Base-by-base conservation (phyloP, 345 rosid species). In the Tarenaya hassleriana region DNA sequence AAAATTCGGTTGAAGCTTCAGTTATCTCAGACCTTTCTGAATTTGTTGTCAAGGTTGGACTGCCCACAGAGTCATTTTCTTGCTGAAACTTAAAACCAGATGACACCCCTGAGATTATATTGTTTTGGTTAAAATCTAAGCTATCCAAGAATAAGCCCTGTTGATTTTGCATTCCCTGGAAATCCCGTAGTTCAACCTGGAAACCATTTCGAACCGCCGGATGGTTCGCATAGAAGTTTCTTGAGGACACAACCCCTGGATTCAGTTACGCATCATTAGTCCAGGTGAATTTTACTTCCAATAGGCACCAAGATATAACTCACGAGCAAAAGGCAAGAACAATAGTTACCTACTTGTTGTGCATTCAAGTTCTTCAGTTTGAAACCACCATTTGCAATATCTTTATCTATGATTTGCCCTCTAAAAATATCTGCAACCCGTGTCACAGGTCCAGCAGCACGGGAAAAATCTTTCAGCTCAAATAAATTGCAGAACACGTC, bases 11-110 rank as follows among this genome's bases (percentile, higher is more conserved):
- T 14, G 72, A 66, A 48, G 60, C 64, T 63, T 74, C 78, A 14
- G 70, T 63, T 32, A 70, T 63, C 50, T 74, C 73, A 7, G 70
- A 69, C 64, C 63, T 58, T 62, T 69, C 72, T 16, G 78, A 74
- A 63, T 67, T 74, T 42, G 75, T 49, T 18, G 73, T 74, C 67
- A 69, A 19, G 38, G 69, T 71, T 61, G 72, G 72, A 63, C 73
- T 63, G 38, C 51, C 75, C 32, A 63, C 68, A 40, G 69, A 65
- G 35, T 52, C 69, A 69, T 60, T 53, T 50, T 60, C 78, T 40
- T 58, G 69, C 35, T 54, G 67, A 15, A 55, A 51, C 50, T 66
- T 52, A 41, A 66, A 19, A 50, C 60, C 50, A 40, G 63, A 40
- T 15, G 45, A 62, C 19, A 42, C 57, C 18, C 54, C 37, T 7